Evolutionary conservation across 768 basidiomycete genomes (phyloP).

Genomic region (Amanita polypyramis): DNA sequence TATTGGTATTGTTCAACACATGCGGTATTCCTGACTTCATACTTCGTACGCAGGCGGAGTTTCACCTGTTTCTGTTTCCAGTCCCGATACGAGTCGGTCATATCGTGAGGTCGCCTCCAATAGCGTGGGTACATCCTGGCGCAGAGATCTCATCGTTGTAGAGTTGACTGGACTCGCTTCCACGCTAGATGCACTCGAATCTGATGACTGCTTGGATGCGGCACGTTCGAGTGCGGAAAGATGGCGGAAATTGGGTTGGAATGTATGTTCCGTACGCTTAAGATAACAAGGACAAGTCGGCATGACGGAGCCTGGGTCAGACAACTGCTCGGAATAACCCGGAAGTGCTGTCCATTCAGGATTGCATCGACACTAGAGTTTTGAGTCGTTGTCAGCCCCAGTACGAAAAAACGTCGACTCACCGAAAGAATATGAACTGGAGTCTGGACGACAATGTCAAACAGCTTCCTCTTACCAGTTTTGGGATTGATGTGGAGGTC

Average conservation of each 20-base stretch:
- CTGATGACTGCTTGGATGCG: slow-evolving; percentile 23
- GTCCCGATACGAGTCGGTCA: slow-evolving; percentile 74
- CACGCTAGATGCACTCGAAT: slow-evolving; percentile 24
- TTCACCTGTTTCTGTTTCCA: slow-evolving; percentile 74
- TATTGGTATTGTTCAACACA: background rate
- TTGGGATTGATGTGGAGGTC: slow-evolving; percentile 51
- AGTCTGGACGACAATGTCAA: slow-evolving; percentile 79
- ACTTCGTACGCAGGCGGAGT: slow-evolving; percentile 65
- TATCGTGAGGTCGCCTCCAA: slow-evolving; percentile 44
- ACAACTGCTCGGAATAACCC: slow-evolving; percentile 48
- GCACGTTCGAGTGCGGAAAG: slow-evolving; percentile 19
- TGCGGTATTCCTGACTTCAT: background rate
- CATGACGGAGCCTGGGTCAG: slow-evolving; percentile 21
- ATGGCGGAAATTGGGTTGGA: slow-evolving; percentile 9
- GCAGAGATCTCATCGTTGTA: slow-evolving; percentile 19
- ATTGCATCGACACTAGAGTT: slow-evolving; percentile 64
- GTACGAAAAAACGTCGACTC: slow-evolving; percentile 18
- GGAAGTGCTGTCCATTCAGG: slow-evolving; percentile 74
- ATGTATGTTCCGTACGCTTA: slow-evolving; percentile 4
- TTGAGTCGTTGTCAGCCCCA: background rate
- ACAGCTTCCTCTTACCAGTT: slow-evolving; percentile 67
- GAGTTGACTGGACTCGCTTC: slow-evolving; percentile 26
- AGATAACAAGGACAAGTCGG: slow-evolving; percentile 39
- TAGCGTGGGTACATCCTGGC: slow-evolving; percentile 22
- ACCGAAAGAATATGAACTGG: slow-evolving; percentile 86